A percentile compares a stretch with the other conserved stretches of the same genome.
These are phyloP conservation scores for Aphanoascus verrucosus DNA, from an alignment of 2,329 filamentous ascomycete species.

Conservation along the genomic window DNA sequence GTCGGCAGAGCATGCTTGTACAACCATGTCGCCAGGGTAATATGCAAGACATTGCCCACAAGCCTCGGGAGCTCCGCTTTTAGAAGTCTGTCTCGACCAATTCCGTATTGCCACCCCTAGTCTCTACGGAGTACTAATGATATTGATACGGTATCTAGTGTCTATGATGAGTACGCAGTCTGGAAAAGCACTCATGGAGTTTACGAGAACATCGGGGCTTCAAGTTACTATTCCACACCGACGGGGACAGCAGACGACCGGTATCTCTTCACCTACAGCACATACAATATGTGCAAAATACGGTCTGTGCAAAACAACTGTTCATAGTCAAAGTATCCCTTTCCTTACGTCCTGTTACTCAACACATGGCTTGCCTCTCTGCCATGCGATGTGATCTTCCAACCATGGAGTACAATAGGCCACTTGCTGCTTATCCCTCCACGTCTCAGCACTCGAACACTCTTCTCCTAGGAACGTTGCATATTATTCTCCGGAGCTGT, in stretches of 20 bases:
- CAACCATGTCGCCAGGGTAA: slow-evolving; percentile 11
- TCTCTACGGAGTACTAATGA: slow-evolving; percentile 3
- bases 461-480: too few species aligned
- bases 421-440: not conserved
- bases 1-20: slow-evolving; percentile 13
- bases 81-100: slow-evolving; percentile 2
- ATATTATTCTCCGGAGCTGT: not conserved
- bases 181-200: not conserved
- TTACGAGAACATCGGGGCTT: not conserved
- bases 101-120: not conserved
- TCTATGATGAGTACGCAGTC: not conserved
- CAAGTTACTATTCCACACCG: not conserved
- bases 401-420: not conserved
- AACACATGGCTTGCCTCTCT: slow-evolving; percentile 7
- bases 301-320: not conserved
- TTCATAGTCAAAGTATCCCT: not conserved
- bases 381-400: slow-evolving; percentile 7
- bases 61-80: slow-evolving; percentile 3
- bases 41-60: slow-evolving; percentile 16
- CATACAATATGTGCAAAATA: not conserved
- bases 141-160: not conserved
- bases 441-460: not conserved
- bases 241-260: not conserved
- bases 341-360: not conserved
- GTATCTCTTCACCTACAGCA: not conserved